phyloP scores from a whole-genome alignment of 352 stramenopile genomes.

The Pythium aristosporum region DNA sequence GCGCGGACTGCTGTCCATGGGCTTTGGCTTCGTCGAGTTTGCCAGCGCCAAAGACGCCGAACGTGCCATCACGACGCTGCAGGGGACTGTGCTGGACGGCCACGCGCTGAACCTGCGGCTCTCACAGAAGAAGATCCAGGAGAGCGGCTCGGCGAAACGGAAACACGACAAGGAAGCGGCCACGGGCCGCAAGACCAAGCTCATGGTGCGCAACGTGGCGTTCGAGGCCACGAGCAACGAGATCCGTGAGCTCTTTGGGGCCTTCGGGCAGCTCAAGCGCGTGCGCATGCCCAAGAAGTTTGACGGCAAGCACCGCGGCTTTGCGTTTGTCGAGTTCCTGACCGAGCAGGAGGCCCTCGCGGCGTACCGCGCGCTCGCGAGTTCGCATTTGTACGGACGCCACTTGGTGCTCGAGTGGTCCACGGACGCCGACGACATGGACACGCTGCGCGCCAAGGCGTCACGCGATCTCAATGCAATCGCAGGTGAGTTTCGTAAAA shows the following conservation, averaged over 20 bases:
- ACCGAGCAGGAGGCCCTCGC: conserved; percentile 94
- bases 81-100: conserved; percentile 91
- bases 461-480: conserved; percentile 68
- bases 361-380: conserved; percentile 91
- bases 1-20: conserved; percentile 92
- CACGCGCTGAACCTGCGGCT: conserved; percentile 94
- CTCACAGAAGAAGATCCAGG: conserved; percentile 81
- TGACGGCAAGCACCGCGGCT: conserved; percentile 96
- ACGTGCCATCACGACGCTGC: conserved; percentile 74
- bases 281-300: conserved; percentile 99
- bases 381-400: conserved; percentile 98
- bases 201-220: conserved; percentile 98
- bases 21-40: conserved; percentile 99
- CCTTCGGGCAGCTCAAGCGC: conserved; percentile 97
- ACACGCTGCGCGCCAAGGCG: conserved; percentile 84
- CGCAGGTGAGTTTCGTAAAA: conserved; percentile 29
- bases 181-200: conserved; percentile 87
- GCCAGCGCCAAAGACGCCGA: conserved; percentile 82
- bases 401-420: conserved; percentile 99
- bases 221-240: conserved; percentile 98
- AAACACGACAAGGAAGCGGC: conserved; percentile 40
- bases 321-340: conserved; percentile 98
- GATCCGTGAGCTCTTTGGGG: conserved; percentile 95
- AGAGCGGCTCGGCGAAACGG: conserved; percentile 26
- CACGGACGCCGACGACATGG: conserved; percentile 84